Evolutionary conservation across 1,139 yeast species (phyloP), one percentile per base, ranked within the genome.

Genomic region (Saccharomyces hybrid): DNA sequence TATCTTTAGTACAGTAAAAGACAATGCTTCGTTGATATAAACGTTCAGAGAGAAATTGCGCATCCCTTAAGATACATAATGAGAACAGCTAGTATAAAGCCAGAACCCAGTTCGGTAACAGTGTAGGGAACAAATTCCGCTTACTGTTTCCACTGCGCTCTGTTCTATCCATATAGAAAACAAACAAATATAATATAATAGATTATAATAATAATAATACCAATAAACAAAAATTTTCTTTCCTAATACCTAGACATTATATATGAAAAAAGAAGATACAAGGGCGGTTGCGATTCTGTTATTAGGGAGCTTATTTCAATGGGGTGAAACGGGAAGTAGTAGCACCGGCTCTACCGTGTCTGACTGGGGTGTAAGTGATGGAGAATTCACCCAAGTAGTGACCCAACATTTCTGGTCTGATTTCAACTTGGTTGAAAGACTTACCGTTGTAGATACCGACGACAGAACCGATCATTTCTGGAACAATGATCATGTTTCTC

Each of bases 321-420:
- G 91, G 90, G 74, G 84, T 83, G 84, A 85, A 82, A 82, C 88
- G 81, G 72, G 91, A 79, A 73, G 95, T 84, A 78, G 88, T 84
- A 78, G 88, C 86, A 85, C 96, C 96, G 74, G 97, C 95, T 85
- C 96, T 90, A 83, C 98, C 98, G 84, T 91, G 98, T 85, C 95
- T 88, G 77, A 93, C 98, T 76, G 99, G 99, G 78, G 96, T 88
- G 85, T 95, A 95, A 74, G 99, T 82, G 80, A 95, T 93, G 75
- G 99, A 93, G 88, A 95, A 93, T 83, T 95, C 99, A 82, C 97
- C 99, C 75, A 95, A 88, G 95, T 95, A 95, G 87, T 91, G 96
- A 76, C 99, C 99, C 76, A 91, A 91, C 99, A 95, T 93, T 83
- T 95, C 99, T 74, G 99, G 97, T 79, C 83, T 90, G 80, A 95